Evolutionary conservation across 495 filamentous ascomycete genomes (phyloP), one percentile per base, ranked within the genome.

Genomic region (Talaromyces wortmannii): DNA sequence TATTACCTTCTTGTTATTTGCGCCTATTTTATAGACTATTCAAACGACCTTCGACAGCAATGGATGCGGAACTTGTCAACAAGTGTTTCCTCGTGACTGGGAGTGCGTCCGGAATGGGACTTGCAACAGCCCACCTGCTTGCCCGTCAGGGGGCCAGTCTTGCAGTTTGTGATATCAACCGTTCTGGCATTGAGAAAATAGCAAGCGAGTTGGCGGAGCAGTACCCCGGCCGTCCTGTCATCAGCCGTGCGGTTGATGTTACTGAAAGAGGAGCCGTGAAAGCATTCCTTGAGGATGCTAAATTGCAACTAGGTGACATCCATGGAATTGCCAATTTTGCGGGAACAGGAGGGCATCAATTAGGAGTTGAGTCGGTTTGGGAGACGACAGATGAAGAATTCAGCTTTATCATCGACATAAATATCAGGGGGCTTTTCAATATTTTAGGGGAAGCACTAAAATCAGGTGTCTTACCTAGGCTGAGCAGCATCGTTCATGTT

Each of bases 71-170:
- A 6, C 33, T 60, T 57, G 32, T 60, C 10, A 32, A 33, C 15
- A 66, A 67, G 54, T 65, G 60, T 5, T 60, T 69, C 18, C 43
- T 74, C 16, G 64, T 77, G 52, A 76, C 70, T 0, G 71, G 74
- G 23, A 67, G 64, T 31, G 69, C 70, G 0, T 63, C 65, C 10
- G 74, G 73, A 23, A 76, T 77, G 55, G 69, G 72, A 10, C 63
- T 61, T 11, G 70, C 65, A 53, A 69, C 65, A 13, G 67, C 64
- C 8, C 42, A 40, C 4, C 56, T 62, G 17, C 59, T 61, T 48
- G 46, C 63, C 31, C 18, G 52, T 11, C 59, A 59, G 31, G 63
- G 63, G 48, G 57, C 61, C 48, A 52, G 50, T 17, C 56, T 66
- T 18, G 57, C 57, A 33, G 55, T 65, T 52, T 57, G 61, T 52